Evolutionary conservation across 2,329 filamentous ascomycete species (phyloP).

Genomic region (Trichoderma breve): DNA sequence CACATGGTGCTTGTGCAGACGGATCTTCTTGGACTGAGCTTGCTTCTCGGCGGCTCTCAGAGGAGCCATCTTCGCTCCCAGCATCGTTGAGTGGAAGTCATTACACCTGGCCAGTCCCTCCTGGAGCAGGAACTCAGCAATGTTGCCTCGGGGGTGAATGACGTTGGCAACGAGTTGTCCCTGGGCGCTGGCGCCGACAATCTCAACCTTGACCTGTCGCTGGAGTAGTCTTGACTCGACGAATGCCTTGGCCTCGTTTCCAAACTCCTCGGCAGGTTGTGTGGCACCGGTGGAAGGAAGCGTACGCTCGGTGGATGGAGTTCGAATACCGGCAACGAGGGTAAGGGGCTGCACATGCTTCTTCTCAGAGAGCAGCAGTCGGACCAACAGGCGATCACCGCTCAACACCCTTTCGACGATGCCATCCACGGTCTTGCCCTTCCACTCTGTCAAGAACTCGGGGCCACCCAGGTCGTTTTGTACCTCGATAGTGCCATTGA

Average conservation of each 20-base stretch:
- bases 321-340: constrained; percentile 82
- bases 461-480: constrained; percentile 78
- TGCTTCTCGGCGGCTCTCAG: constrained; percentile 83
- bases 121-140: constrained; percentile 85
- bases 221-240: constrained; percentile 85
- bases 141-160: constrained; percentile 86
- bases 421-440: constrained; percentile 79
- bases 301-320: constrained; percentile 83
- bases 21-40: constrained; percentile 73
- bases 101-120: constrained; percentile 89
- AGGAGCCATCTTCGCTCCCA: constrained; percentile 82
- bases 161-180: constrained; percentile 86
- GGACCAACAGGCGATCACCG: constrained; percentile 84
- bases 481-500: constrained; percentile 67
- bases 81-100: constrained; percentile 90
- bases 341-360: constrained; percentile 89
- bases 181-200: constrained; percentile 85
- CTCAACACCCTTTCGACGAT: constrained; percentile 89
- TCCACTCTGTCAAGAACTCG: constrained; percentile 78
- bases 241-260: constrained; percentile 83
- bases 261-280: constrained; percentile 83
- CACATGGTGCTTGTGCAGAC: constrained; percentile 79
- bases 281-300: constrained; percentile 75
- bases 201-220: constrained; percentile 75
- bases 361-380: constrained; percentile 74